A percentile compares a stretch with the other conserved stretches of the same genome.
These are phyloP conservation scores for Cyberlindnera japonica DNA, from an alignment of 805 yeast genomes.

Conservation along the genomic window DNA sequence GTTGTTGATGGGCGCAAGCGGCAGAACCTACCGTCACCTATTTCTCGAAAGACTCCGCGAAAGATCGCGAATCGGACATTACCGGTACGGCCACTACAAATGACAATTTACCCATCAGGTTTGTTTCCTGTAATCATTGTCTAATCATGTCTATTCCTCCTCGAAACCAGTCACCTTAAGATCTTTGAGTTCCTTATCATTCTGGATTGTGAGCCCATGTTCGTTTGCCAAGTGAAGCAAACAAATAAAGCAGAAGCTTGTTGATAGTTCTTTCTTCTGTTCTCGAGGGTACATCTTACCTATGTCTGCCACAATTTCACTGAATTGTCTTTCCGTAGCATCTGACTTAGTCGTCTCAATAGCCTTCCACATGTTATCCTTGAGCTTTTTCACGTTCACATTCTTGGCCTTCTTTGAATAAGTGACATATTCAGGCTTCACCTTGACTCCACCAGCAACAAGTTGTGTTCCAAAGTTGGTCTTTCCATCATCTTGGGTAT, in stretches of 20 bases:
- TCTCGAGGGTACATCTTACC: slow-evolving; percentile 50
- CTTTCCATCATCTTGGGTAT: slow-evolving; percentile 15
- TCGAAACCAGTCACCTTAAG: slow-evolving; percentile 11
- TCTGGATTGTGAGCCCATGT: slow-evolving; percentile 56
- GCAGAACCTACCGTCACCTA: too few species aligned
- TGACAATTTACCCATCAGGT: too few species aligned
- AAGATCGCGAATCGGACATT: too few species aligned
- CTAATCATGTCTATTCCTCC: not conserved
- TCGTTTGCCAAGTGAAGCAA: slow-evolving; percentile 84
- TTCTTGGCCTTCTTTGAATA: slow-evolving; percentile 73
- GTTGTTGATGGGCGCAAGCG: too few species aligned
- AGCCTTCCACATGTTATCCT: slow-evolving; percentile 72
- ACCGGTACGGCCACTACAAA: too few species aligned
- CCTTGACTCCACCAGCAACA: slow-evolving; percentile 27
- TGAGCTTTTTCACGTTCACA: slow-evolving; percentile 70
- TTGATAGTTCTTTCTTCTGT: slow-evolving; percentile 64
- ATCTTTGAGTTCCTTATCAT: slow-evolving; percentile 19
- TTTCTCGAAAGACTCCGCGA: too few species aligned
- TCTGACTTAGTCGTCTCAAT: slow-evolving; percentile 29
- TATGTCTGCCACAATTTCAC: slow-evolving; percentile 47
- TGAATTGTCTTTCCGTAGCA: slow-evolving; percentile 30
- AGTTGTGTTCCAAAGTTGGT: slow-evolving; percentile 27
- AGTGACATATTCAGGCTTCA: slow-evolving; percentile 43
- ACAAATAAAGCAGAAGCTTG: slow-evolving; percentile 83
- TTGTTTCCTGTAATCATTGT: not conserved